Base-by-base conservation (phyloP, 164 flowering plant species). In the Cinnamomum micranthum region DNA sequence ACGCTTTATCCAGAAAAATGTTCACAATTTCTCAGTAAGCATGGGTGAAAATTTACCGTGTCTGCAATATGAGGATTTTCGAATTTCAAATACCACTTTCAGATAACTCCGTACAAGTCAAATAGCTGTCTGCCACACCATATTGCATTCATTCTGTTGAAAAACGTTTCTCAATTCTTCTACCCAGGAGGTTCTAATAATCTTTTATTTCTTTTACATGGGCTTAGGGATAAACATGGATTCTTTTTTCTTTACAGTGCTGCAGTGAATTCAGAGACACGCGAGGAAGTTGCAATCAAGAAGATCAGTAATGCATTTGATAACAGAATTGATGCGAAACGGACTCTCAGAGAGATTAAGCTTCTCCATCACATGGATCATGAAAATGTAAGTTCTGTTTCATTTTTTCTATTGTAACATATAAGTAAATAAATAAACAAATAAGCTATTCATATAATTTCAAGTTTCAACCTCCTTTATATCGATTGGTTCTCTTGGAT, bases 281-380 rank as follows among this genome's bases (percentile, higher is more conserved):
- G 80, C 23, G 92, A 95, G 81, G 96, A 91, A 78, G 92, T 95
- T 74, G 99, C 99, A 2, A 95, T 95, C 58, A 95, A 95, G 88
- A 95, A 95, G 84, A 86, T 95, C 73, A 93, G 94, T 28, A 92
- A 93, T 81, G 98, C 99, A 52, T 95, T 95, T 80, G 94, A 93
- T 82, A 93, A 95, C 80, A 81, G 89, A 77, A 88, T 95, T 50
- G 99, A 95, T 86, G 97, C 99, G 69, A 95, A 95, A 74, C 84
- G 97, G 84, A 93, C 97, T 15, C 75, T 95, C 35, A 84, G 99
- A 69, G 99, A 95, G 84, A 95, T 95, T 75, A 95, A 92, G 85
- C 94, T 95, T 78, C 93, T 93, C 62, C 85, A 82, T 66, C 94
- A 93, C 83, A 87, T 93, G 94, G 88, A 87, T 82, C 97, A 93